phyloP scores from a whole-genome alignment of 306 rosid species.

The Fagus sylvatica region DNA sequence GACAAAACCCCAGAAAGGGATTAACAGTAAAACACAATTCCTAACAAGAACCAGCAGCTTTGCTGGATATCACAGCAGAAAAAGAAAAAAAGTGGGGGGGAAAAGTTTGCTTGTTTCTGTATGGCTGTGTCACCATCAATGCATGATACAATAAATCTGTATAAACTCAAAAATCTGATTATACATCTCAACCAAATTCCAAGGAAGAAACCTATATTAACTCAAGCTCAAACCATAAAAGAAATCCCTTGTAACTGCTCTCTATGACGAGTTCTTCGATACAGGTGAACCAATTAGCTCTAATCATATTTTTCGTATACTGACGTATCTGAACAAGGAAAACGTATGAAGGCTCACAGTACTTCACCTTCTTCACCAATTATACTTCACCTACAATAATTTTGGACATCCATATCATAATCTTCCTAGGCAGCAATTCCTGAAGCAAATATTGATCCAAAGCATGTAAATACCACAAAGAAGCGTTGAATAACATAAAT shows the following conservation, averaged over 20 bases:
- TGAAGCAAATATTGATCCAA: conserved; percentile 40
- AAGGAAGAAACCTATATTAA: conserved; percentile 49
- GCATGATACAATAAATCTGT: conserved; percentile 40
- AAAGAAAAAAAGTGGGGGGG: conserved; percentile 21
- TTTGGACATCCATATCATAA: conserved; percentile 28
- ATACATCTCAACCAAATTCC: conserved; percentile 50
- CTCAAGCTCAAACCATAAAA: conserved; percentile 50
- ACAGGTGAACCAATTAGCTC: conserved; percentile 54
- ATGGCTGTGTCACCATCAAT: conserved; percentile 37
- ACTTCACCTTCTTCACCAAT: conserved; percentile 44
- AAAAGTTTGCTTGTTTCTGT: conserved; percentile 41
- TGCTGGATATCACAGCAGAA: conserved; percentile 34
- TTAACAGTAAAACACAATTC: conserved; percentile 24
- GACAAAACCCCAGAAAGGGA: conserved; percentile 33
- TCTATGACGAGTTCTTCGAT: conserved; percentile 42
- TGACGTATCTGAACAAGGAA: conserved; percentile 37
- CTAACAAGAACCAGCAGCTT: conserved; percentile 32
- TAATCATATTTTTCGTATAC: conserved; percentile 42
- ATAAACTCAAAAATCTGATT: conserved; percentile 55
- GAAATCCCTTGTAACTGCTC: conserved; percentile 48
- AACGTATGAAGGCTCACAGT: conserved; percentile 31
- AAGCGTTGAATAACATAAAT: conserved; percentile 1
- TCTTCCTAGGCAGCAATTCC: conserved; percentile 81
- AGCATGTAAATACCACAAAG: conserved; percentile 20
- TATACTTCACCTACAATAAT: conserved; percentile 36